Evolutionary conservation across 345 rosid species (phyloP).

Genomic region (Euphorbia peplus): DNA sequence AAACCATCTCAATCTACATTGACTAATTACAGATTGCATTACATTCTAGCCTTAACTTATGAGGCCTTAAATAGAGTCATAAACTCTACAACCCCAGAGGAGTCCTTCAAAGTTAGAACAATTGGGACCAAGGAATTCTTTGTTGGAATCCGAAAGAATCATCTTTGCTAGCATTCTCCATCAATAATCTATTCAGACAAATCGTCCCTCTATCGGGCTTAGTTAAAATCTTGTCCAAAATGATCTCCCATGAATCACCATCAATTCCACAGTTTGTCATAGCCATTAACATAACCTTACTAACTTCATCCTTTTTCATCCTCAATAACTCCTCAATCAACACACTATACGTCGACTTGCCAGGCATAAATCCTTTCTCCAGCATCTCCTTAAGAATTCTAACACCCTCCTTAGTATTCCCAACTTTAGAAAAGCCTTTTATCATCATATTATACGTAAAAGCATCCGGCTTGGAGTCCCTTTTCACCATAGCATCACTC

Average conservation of each 20-base stretch:
- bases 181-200: slow-evolving; percentile 37
- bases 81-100: neutral
- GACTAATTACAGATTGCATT: neutral
- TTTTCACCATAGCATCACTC: slow-evolving; percentile 94
- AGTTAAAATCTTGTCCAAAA: slow-evolving; percentile 39
- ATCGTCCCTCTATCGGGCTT: slow-evolving; percentile 37
- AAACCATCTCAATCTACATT: neutral
- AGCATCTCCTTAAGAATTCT: slow-evolving; percentile 76
- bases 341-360: slow-evolving; percentile 44
- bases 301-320: slow-evolving; percentile 44
- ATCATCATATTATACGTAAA: slow-evolving; percentile 71
- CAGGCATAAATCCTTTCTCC: slow-evolving; percentile 60
- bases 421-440: slow-evolving; percentile 58
- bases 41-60: neutral
- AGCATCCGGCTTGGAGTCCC: slow-evolving; percentile 64
- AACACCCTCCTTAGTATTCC: slow-evolving; percentile 65
- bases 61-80: neutral
- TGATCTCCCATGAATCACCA: slow-evolving; percentile 54
- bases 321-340: slow-evolving; percentile 50
- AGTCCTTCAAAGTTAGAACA: neutral
- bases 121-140: neutral
- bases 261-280: slow-evolving; percentile 47
- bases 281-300: slow-evolving; percentile 46
- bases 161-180: slow-evolving; percentile 22
- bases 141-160: too few relatives aligned